These are phyloP conservation scores for Calonectria henricotiae DNA, from an alignment of 2,329 filamentous ascomycete species.

Conservation along the genomic window DNA sequence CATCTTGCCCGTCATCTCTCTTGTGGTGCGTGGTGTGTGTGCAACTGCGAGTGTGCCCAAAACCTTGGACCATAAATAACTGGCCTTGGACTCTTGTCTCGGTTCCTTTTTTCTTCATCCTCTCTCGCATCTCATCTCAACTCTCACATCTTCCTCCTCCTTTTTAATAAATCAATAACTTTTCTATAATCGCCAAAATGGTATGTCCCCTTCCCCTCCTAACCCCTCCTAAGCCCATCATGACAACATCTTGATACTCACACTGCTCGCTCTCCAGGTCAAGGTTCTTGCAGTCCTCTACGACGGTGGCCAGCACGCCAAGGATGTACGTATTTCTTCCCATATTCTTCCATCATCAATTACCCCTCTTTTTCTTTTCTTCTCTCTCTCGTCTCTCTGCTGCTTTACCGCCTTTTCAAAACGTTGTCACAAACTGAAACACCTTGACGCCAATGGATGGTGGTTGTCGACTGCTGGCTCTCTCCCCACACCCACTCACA, in stretches of 20 bases:
- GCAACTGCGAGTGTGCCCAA: conserved; percentile 19
- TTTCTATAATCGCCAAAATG: conserved; percentile 51
- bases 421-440: conserved; percentile 25
- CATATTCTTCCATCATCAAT: conserved; percentile 5
- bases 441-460: conserved; percentile 26
- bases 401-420: conserved; percentile 34
- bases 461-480: conserved; percentile 27
- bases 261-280: conserved; percentile 72
- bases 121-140: conserved; percentile 25
- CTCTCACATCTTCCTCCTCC: conserved; percentile 35
- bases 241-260: conserved; percentile 43
- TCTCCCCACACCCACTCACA: conserved; percentile 41
- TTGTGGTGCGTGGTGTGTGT: conserved; percentile 20
- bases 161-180: conserved; percentile 42
- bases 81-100: conserved; percentile 43
- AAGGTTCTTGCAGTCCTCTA: conserved; percentile 96
- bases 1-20: conserved; percentile 27
- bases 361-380: conserved; percentile 17
- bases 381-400: conserved; percentile 24
- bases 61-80: conserved; percentile 52
- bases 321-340: conserved; percentile 74
- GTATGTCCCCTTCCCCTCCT: conserved; percentile 42
- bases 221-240: conserved; percentile 19
- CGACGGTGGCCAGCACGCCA: conserved; percentile 91
- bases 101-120: conserved; percentile 31